Evolutionary conservation across 2,329 filamentous ascomycete genomes (phyloP), one percentile per base, ranked within the genome.

Genomic region (Pseudogymnoascus sp.): DNA sequence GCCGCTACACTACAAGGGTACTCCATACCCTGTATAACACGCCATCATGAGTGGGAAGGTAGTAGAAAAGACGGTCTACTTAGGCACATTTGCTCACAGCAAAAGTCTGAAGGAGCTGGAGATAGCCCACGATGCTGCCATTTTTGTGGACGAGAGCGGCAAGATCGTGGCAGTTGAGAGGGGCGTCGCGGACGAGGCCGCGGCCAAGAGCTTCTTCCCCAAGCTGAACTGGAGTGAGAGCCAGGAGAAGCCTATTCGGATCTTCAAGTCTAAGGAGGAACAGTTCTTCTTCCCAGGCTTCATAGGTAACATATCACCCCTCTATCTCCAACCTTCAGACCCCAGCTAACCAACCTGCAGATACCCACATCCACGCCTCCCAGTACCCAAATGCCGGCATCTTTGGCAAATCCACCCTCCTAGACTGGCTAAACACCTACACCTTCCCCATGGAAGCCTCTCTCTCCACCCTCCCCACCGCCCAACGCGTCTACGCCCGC

Each of bases 381-480:
- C 94, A 99, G 77, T 97, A 96, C 70, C 92, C 93, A 63, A 99
- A 99, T 71, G 85, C 86, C 1, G 94, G 94, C 63, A 87, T 99
- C 66, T 97, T 97, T 72, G 94, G 94, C 70, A 94, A 92, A 67
- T 88, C 90, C 0, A 97, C 93, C 0, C 86, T 99, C 33, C 83
- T 99, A 12, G 88, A 94, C 75, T 99, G 94, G 94, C 80, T 99
- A 4, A 84, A 92, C 69, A 94, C 81, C 13, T 97, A 99, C 78
- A 99, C 94, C 0, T 99, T 97, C 72, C 94, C 94, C 0, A 83
- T 96, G 65, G 94, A 99, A 75, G 80, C 87, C 0, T 92, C 88
- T 8, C 85, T 97, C 64, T 76, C 80, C 5, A 79, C 85, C 65
- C 76, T 85, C 4, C 66, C 76, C 61, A 85, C 83, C 69, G 91